Base-by-base conservation (phyloP, 1,139 yeast genomes). In the Magnusiomyces tetraspermus region DNA sequence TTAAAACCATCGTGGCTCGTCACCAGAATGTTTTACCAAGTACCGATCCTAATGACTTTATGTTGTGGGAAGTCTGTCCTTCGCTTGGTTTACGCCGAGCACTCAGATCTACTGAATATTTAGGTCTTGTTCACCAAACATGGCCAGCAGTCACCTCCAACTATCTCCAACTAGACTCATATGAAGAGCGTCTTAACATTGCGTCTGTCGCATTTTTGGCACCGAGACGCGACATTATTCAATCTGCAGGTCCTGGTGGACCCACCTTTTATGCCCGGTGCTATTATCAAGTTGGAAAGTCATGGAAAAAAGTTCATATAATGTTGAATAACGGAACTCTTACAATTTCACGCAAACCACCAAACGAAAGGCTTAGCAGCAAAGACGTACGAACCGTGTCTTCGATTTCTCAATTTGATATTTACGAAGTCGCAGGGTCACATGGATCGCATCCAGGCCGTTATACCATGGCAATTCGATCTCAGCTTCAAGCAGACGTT, bases 191-290 rank as follows among this genome's bases (percentile, higher is more conserved):
- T 26, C 53, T 64, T 40, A 67, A 65, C 48, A 56, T 55, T 28
- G 54, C 53, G 22, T 63, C 68, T 23, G 56, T 65, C 19, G 70
- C 70, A 21, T 63, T 62, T 26, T 57, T 67, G 23, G 62, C 61
- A 28, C 69, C 70, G 2, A 62, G 70, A 2, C 60, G 70, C 3
- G 70, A 66, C 54, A 58, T 67, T 53, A 51, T 65, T 41, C 61
- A 59, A 26, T 26, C 41, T 41, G 30, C 44, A 10, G 52, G 52
- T 23, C 52, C 52, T 15, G n/a, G 41, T 13, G 52, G 52, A 2
- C 52, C 52, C 21, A 33, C 47, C 19, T 50, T 46, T 41, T 37
- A 46, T 22, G 49, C 52, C 4, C 36, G 42, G n/a, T 40, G 41
- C 46, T 38, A 46, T 17, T 48, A 50, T 28, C 49, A 31, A 13